Percentiles rank a stretch among this genome's conserved stretches.
Conservation (phyloP, 352 stramenopile genomes). For the Globisporangium middletonii region DNA sequence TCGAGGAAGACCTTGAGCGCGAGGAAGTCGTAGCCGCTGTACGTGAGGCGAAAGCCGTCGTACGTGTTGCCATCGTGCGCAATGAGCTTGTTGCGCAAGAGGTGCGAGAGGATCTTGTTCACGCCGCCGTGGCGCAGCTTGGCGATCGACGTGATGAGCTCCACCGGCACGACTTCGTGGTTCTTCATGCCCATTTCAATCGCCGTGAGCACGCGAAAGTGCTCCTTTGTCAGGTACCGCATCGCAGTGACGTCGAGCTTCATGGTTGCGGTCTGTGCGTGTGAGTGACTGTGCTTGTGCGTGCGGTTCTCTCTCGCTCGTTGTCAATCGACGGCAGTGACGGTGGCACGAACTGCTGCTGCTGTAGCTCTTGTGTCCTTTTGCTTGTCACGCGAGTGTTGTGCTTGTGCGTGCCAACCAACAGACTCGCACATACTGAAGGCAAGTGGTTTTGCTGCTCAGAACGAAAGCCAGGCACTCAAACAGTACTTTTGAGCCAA, state of each 20-base stretch:
- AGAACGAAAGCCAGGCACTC: no score
- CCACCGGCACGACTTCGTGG: constrained; percentile 96
- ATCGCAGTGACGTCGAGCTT: constrained; percentile 93
- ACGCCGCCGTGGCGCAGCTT: constrained; percentile 97
- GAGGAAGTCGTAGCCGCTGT: constrained; percentile 99
- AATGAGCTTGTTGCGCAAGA: constrained; percentile 98
- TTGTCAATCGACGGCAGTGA: no score
- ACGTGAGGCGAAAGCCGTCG: constrained; percentile 97
- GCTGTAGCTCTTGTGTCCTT: background rate
- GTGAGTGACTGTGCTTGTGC: constrained; percentile 4
- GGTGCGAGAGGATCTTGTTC: constrained; percentile 95
- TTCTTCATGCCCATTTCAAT: constrained; percentile 99
- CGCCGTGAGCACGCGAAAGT: constrained; percentile 98
- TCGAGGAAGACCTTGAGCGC: constrained; percentile 95
- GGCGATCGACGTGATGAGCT: constrained; percentile 95
- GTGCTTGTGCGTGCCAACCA: no score
- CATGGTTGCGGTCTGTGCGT: constrained; percentile 33
- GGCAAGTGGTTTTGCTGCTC: no score
- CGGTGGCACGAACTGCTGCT: background rate
- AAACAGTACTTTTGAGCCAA: no score
- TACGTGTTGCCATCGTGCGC: constrained; percentile 96
- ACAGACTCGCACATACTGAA: no score
- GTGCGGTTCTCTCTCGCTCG: background rate
- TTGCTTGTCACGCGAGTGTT: background rate
- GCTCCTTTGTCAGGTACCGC: constrained; percentile 91